Conservation (phyloP, 331 rosid genomes). For the Spiraea crenata region DNA sequence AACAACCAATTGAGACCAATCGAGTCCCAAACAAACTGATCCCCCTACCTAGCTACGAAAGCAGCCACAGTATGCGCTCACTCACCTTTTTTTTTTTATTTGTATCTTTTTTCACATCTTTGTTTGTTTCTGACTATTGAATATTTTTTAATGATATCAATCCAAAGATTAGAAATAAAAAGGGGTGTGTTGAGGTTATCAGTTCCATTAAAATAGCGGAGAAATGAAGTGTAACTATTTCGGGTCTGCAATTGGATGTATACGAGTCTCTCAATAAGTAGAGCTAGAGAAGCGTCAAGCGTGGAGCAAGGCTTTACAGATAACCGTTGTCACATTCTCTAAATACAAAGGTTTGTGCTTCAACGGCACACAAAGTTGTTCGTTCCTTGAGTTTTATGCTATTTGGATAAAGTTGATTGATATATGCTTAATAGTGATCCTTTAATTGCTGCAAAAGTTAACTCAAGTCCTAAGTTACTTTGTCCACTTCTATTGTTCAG, state of each 20-base stretch:
- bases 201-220: no score
- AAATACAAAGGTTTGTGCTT: slow-evolving; percentile 9
- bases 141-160: no score
- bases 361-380: slow-evolving; percentile 14
- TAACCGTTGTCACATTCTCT: background rate
- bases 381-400: slow-evolving; percentile 9
- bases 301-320: slow-evolving; percentile 9
- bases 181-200: no score
- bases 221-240: background rate
- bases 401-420: background rate
- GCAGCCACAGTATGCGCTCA: no score
- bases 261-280: no score
- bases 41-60: no score
- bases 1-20: no score
- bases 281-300: background rate
- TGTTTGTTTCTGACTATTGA: no score
- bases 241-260: background rate
- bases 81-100: no score
- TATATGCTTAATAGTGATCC: background rate
- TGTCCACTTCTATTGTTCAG: background rate
- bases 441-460: slow-evolving; percentile 32
- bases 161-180: no score
- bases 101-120: no score
- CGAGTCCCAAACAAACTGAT: no score
- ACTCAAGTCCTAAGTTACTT: slow-evolving; percentile 1